phyloP scores from a whole-genome alignment of 192 early-diverging fungal genomes.

The Geosiphon pyriformis region DNA sequence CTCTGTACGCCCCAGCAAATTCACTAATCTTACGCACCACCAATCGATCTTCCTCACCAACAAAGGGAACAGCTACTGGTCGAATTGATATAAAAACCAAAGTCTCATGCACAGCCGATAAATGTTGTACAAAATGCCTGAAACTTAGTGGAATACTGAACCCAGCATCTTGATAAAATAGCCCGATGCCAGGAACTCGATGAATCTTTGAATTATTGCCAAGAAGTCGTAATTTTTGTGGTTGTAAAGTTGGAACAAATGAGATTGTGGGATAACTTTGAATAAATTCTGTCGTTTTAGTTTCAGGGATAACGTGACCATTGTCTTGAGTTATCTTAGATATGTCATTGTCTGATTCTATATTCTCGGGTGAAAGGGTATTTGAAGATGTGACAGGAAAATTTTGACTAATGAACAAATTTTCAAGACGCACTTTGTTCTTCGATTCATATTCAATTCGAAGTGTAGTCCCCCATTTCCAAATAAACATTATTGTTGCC shows the following conservation, averaged over 20 bases:
- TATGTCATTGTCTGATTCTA: too few species aligned
- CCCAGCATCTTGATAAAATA: constrained; percentile 22
- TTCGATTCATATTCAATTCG: constrained; percentile 9
- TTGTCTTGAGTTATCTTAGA: too few species aligned
- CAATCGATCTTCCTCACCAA: constrained; percentile 17
- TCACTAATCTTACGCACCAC: constrained; percentile 2
- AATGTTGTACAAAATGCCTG: constrained; percentile 23
- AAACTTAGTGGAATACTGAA: constrained; percentile 18
- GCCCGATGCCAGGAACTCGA: constrained; percentile 15
- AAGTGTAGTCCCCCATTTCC: constrained; percentile 17
- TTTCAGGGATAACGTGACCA: too few species aligned
- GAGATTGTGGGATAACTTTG: too few species aligned
- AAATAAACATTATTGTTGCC: constrained; percentile 12
- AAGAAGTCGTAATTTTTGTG: not conserved
- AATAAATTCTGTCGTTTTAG: too few species aligned
- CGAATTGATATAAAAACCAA: constrained; percentile 23
- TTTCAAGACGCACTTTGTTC: not conserved
- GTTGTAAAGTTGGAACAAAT: too few species aligned
- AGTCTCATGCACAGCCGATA: constrained; percentile 16
- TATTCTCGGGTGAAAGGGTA: too few species aligned
- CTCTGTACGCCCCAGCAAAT: not conserved
- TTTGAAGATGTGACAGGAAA: too few species aligned
- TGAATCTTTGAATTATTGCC: not conserved
- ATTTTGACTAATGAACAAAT: constrained; percentile 1
- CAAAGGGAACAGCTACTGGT: not conserved